phyloP scores from a whole-genome alignment of 2,329 filamentous ascomycete species.

The Colletotrichum zoysiae region DNA sequence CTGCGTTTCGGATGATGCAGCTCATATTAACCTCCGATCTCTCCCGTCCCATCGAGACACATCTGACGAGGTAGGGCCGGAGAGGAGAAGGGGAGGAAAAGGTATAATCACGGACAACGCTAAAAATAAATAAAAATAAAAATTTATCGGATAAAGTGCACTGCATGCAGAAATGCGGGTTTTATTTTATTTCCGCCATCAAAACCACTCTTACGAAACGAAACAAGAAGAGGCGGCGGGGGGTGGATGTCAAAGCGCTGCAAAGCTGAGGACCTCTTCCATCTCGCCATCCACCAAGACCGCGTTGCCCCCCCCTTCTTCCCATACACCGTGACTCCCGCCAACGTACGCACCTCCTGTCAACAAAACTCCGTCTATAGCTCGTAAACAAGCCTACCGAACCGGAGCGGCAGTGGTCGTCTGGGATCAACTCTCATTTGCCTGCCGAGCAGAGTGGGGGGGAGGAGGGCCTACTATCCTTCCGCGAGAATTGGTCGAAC shows the following conservation, averaged over 20 bases:
- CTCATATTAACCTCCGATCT: conserved; percentile 23
- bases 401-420: conserved; percentile 7
- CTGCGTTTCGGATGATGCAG: conserved; percentile 16
- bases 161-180: neutral
- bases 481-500: neutral
- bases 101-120: neutral
- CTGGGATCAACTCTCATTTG: neutral
- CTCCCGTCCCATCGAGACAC: conserved; percentile 6
- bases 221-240: neutral
- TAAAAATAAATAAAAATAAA: neutral
- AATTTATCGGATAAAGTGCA: conserved; percentile 20
- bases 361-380: neutral
- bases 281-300: neutral
- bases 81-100: neutral
- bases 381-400: neutral
- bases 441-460: neutral
- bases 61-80: neutral
- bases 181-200: neutral
- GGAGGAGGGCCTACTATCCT: neutral
- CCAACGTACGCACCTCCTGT: neutral
- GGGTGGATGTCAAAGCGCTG: conserved; percentile 21
- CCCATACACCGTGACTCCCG: neutral
- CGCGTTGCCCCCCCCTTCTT: neutral
- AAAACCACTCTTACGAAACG: neutral
- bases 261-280: neutral